These are phyloP conservation scores for Haematococcus sp. DNA, from an alignment of 139 green algal genomes.

Conservation along the genomic window DNA sequence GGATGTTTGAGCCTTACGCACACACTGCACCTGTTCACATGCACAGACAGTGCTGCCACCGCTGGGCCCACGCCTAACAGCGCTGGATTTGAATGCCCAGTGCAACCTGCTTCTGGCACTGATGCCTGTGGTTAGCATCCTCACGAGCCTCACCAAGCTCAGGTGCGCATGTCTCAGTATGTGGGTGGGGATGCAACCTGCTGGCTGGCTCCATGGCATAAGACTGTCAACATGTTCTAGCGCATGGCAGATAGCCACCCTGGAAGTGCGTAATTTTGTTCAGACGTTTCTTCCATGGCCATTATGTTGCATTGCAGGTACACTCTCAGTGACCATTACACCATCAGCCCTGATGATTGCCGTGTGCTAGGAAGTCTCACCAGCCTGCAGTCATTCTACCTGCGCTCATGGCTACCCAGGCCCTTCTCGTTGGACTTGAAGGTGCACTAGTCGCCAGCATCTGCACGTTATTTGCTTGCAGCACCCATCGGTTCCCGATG, in stretches of 20 bases:
- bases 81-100: slow-evolving; percentile 15
- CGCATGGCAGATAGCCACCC: too few relatives aligned
- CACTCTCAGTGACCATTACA: slow-evolving; percentile 21
- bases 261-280: too few relatives aligned
- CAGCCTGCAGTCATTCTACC: slow-evolving; percentile 3
- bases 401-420: slow-evolving; percentile 4
- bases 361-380: slow-evolving; percentile 4
- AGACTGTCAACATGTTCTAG: too few relatives aligned
- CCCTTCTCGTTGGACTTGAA: slow-evolving; percentile 4
- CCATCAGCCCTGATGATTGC: slow-evolving; percentile 4
- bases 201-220: too few relatives aligned
- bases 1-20: too few relatives aligned
- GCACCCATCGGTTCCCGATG: too few relatives aligned
- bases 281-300: too few relatives aligned
- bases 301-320: too few relatives aligned
- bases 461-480: too few relatives aligned
- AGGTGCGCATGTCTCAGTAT: background rate
- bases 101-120: slow-evolving; percentile 20
- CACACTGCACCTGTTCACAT: too few relatives aligned
- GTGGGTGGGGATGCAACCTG: background rate
- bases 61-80: background rate
- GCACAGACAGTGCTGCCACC: slow-evolving; percentile 5
- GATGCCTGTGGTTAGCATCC: background rate
- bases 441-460: too few relatives aligned
- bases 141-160: slow-evolving; percentile 12